These are phyloP conservation scores for Cercospora sesami DNA, from an alignment of 2,329 filamentous ascomycete species.

Conservation along the genomic window DNA sequence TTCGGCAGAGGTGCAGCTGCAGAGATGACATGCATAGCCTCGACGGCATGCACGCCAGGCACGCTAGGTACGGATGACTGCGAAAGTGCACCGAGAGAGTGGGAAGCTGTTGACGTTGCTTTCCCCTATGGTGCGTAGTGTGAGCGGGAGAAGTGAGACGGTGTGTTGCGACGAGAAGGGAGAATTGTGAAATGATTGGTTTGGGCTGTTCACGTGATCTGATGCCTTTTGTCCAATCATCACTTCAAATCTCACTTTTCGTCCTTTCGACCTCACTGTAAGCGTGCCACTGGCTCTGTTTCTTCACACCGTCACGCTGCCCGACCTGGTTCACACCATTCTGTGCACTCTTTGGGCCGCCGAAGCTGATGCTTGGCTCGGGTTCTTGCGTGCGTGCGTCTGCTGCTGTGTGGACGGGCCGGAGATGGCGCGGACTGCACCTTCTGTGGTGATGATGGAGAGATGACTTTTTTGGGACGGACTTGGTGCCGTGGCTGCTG, in stretches of 20 bases:
- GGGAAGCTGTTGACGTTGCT: background rate
- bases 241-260: slow-evolving; percentile 1
- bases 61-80: background rate
- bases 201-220: background rate
- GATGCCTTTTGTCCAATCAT: background rate
- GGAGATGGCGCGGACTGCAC: slow-evolving; percentile 2
- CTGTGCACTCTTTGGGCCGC: background rate
- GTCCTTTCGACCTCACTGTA: slow-evolving; percentile 15
- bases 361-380: background rate
- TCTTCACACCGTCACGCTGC: background rate
- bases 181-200: background rate
- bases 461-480: background rate
- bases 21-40: slow-evolving; percentile 26
- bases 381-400: background rate
- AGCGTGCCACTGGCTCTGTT: slow-evolving; percentile 14
- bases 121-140: background rate
- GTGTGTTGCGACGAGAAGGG: background rate
- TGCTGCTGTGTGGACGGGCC: background rate
- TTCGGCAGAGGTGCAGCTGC: slow-evolving; percentile 15
- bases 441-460: background rate
- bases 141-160: slow-evolving; percentile 15
- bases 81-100: background rate
- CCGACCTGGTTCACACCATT: background rate
- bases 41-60: slow-evolving; percentile 13
- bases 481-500: background rate